phyloP scores from a whole-genome alignment of 2,329 filamentous ascomycete genomes.

The Curvularia eragrostidis region DNA sequence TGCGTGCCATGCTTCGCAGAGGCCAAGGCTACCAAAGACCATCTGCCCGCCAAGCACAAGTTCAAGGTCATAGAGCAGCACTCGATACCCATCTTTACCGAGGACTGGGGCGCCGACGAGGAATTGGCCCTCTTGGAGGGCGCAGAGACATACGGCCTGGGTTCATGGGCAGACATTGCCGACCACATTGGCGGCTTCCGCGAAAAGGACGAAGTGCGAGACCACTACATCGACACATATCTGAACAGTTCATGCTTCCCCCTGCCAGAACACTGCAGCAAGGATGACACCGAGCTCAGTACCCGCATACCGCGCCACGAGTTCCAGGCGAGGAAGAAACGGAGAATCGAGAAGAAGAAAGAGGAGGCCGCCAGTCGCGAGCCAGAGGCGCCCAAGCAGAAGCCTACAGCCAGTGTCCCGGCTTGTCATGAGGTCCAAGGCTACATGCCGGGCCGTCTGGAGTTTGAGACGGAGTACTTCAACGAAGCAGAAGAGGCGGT shows the following conservation, averaged over 20 bases:
- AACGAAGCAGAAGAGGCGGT: conserved; percentile 99
- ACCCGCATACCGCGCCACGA: conserved; percentile 86
- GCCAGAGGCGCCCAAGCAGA: conserved; percentile 86
- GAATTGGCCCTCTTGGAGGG: conserved; percentile 93
- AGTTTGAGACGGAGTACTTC: conserved; percentile 97
- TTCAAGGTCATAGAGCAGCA: conserved; percentile 98
- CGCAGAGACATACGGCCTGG: conserved; percentile 92
- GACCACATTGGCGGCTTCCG: conserved; percentile 97
- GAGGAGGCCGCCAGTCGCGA: conserved; percentile 85
- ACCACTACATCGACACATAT: conserved; percentile 91
- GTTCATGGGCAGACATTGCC: conserved; percentile 97
- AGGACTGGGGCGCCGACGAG: conserved; percentile 96
- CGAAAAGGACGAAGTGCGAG: conserved; percentile 91
- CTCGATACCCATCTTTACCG: conserved; percentile 93
- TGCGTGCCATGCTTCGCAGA: conserved; percentile 94
- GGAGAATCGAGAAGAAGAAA: conserved; percentile 88
- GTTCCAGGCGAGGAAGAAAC: conserved; percentile 91
- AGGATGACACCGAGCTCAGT: conserved; percentile 77
- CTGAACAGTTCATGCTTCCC: conserved; percentile 85
- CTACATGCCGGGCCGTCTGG: conserved; percentile 96
- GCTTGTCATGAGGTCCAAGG: conserved; percentile 98
- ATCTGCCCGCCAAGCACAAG: conserved; percentile 84
- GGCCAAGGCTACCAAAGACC: conserved; percentile 79
- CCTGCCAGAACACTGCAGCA: conserved; percentile 83
- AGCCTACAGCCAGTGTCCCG: conserved; percentile 93